These are phyloP conservation scores for Ustilago sp. DNA, from an alignment of 1,284 basidiomycete species.

Conservation along the genomic window DNA sequence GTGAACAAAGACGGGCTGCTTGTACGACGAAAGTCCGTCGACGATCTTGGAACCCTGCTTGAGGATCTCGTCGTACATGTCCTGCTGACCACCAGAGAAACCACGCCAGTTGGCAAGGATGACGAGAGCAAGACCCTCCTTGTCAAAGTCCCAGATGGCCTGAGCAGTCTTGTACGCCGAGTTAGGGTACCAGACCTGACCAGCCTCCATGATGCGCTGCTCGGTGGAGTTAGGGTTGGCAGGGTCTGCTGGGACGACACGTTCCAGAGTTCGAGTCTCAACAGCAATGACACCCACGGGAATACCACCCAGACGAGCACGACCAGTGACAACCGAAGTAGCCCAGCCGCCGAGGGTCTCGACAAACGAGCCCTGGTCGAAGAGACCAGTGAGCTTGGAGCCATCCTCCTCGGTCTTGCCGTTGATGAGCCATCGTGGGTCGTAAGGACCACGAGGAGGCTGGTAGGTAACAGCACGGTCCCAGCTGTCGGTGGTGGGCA, in stretches of 20 bases:
- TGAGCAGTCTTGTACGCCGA: conserved; percentile 99
- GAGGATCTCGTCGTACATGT: conserved; percentile 77
- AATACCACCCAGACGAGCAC: conserved; percentile 94
- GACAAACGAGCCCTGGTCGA: conserved; percentile 96
- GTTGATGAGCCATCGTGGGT: conserved; percentile 97
- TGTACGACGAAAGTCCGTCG: conserved; percentile 95
- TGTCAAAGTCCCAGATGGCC: conserved; percentile 98
- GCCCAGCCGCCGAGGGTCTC: conserved; percentile 78
- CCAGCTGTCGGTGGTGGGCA: conserved; percentile 74
- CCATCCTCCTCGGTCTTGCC: conserved; percentile 87
- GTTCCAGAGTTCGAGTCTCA: conserved; percentile 96
- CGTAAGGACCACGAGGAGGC: conserved; percentile 94
- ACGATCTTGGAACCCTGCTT: conserved; percentile 78
- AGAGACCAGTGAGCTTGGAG: conserved; percentile 79
- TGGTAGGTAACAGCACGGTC: conserved; percentile 91
- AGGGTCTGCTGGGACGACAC: conserved; percentile 97
- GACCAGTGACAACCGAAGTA: conserved; percentile 76
- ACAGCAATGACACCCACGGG: conserved; percentile 98
- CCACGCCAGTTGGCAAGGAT: conserved; percentile 99
- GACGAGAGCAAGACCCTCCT: conserved; percentile 94
- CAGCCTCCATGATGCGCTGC: conserved; percentile 97
- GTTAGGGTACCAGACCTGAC: conserved; percentile 99
- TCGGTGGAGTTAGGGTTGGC: conserved; percentile 98
- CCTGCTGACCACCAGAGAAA: conserved; percentile 98
- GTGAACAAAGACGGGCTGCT: conserved; percentile 98